Evolutionary conservation across 2,329 filamentous ascomycete genomes (phyloP), one percentile per base, ranked within the genome.

Genomic region (Epichloe festucae): DNA sequence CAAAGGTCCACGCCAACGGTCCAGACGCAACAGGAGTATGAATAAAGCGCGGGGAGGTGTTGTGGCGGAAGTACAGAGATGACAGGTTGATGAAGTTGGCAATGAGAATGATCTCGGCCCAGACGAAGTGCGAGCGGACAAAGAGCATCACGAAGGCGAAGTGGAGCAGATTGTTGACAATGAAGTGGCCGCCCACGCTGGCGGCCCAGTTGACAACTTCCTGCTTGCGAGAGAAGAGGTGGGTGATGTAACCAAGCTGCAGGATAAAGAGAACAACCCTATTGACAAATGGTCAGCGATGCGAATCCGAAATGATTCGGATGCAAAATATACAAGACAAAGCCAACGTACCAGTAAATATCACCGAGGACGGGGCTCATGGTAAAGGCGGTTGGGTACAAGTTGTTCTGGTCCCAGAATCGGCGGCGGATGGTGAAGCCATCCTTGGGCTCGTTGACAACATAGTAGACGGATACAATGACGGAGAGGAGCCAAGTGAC

Each of bases 101-200:
- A 56, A 89, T 70, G 54, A 94, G 70, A 48, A 95, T 75, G 46
- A 94, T 54, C 71, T 91, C 85, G 10, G 87, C 82, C 68, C 82
- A 81, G 72, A 79, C 76, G 70, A 90, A 93, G 67, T 85, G 77
- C 47, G 75, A 79, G 59, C 84, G 81, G 50, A 87, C 84, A 73
- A 91, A 95, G 55, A 95, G 79, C 73, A 90, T 81, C 60, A 94
- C 78, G 67, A 89, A 95, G 59, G 78, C 81, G 58, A 90, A 85
- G 66, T 89, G 80, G 54, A 95, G 76, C 42, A 95, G 71, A 68
- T 95, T 95, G 75, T 89, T 86, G 60, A 85, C 65, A 65, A 94
- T 89, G 68, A 91, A 95, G 73, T 95, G 87, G 59, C 80, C 78
- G 54, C 87, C 89, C 14, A 94, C 84, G 58, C 86, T 82, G 57